Evolutionary conservation across 768 basidiomycete genomes (phyloP), one percentile per base, ranked within the genome.

Genomic region (Suillus tomentosus): DNA sequence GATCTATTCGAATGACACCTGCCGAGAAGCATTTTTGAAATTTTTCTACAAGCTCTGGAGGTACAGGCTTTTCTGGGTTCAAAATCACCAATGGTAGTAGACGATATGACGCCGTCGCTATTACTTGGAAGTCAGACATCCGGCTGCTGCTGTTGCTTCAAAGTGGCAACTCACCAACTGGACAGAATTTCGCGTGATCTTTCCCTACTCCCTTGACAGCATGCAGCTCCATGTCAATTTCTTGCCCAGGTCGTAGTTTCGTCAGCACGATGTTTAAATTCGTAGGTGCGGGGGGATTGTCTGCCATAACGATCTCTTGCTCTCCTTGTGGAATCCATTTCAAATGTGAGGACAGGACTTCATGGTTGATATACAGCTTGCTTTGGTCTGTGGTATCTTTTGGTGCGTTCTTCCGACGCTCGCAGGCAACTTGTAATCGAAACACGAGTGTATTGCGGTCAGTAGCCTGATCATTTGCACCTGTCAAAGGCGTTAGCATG

Each of bases 131-230:
- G 39, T 58, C 11, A 42, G 39, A 50, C 37, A 45, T 36, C 2
- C 10, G 9, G 43, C 34, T 61, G 17, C 14, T 42, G 39, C 15
- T 19, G 31, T 6, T 31, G 17, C 56, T 22, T 27, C 10, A 19
- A 42, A 60, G 10, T 50, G 19, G 50, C 8, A 6, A 78, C 85
- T 63, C 69, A 92, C 95, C 94, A 60, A 99, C 97, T 37, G 97
- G 95, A 64, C 87, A 93, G 75, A 93, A 99, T 74, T 99, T 99
- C 54, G 97, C 95, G 70, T 99, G 96, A 66, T 96, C 94, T 71
- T 92, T 92, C 17, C 95, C 95, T 17, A 93, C 86, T 15, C 94
- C 92, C 71, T 99, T 99, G 65, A 95, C 80, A 24, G 95, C 96
- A 71, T 99, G 95, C 62, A 96, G 71, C 70, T 95, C 91, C 79